Evolutionary conservation across 176 grass and related monocot genomes (phyloP), one percentile per base, ranked within the genome.

Genomic region (Rhipidocladum racemiflorum): DNA sequence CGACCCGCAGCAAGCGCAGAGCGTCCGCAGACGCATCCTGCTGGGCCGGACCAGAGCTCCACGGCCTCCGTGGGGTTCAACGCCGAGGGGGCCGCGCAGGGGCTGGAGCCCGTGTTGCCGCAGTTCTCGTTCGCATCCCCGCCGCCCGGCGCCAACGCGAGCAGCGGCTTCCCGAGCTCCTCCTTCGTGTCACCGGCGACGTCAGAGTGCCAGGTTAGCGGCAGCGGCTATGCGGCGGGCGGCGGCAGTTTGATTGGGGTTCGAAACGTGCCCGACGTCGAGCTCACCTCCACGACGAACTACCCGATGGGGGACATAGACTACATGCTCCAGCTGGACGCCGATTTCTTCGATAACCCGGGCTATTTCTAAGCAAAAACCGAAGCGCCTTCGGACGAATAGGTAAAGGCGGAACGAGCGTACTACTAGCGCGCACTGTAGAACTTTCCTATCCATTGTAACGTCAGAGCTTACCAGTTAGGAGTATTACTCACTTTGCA

Each of bases 321-420:
- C 21, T 89, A 89, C 77, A 79, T 87, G 77, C 75, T 94, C 23
- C 49, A 77, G 28, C 83, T 91, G 11, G 84, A 91, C 35, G 30
- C 77, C 12, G 55, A 76, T 77, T 84, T 94, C 79, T 28, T 91
- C 7, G 89, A 83, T 59, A 77, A 77, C 62, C 46, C 62, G 29
- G 56, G 63, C 55, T 83, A 83, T 61, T 89, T 94, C 34, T 82
- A 68, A 62, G 66, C 29, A 32, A 36, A 50, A 28, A 27, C 17
- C 6, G 8, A 17, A 16, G 23, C 56, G 23, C 23, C 23, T 34
- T 57, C 54, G 12, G 25, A 48, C 20, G 6, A 5, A 17, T 17
- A 79, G 32, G 12, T 38, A 11, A 50, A 51, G 30, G 61, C 28
- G 18, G 28, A 65, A 63, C 18, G 15, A 35, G 43, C 25, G 8